Conservation (phyloP, 2,329 filamentous ascomycete genomes). For the Hypoxylon sp. region DNA sequence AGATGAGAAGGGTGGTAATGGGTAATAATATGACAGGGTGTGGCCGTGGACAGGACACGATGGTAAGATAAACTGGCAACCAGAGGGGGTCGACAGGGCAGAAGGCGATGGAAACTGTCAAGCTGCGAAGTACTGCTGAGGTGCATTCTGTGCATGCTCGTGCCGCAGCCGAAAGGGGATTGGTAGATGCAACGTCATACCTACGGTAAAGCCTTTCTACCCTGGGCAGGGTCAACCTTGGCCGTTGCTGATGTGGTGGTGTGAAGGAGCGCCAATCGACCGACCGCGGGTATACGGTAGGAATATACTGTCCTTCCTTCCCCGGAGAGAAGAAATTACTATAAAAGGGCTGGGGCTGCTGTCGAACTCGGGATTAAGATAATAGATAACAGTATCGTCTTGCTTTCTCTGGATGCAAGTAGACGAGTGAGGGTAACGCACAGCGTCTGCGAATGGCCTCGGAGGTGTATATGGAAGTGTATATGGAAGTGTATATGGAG, state of each 20-base stretch:
- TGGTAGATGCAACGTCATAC: constrained; percentile 41
- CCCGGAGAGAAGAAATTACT: neutral
- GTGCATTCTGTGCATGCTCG: constrained; percentile 13
- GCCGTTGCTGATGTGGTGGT: neutral
- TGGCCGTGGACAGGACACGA: constrained; percentile 7
- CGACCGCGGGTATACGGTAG: neutral
- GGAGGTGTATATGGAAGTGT: neutral
- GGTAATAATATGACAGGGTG: neutral
- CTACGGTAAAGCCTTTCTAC: constrained; percentile 24
- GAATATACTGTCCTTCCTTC: neutral
- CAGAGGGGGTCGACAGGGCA: constrained; percentile 3
- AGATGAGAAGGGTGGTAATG: neutral
- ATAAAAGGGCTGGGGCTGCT: neutral
- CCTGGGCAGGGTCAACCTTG: neutral
- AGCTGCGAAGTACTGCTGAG: constrained; percentile 19
- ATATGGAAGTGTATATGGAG: neutral
- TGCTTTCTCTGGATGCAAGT: neutral
- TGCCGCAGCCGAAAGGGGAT: constrained; percentile 22
- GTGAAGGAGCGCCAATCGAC: neutral
- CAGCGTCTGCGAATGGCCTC: constrained; percentile 12
- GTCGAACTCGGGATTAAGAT: neutral
- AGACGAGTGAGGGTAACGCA: too few relatives aligned
- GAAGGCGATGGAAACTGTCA: constrained; percentile 24
- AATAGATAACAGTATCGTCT: neutral
- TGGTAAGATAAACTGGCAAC: neutral